Evolutionary conservation across 257 asterid species (phyloP), one percentile per base, ranked within the genome.

Genomic region (Przewalskia tangutica): DNA sequence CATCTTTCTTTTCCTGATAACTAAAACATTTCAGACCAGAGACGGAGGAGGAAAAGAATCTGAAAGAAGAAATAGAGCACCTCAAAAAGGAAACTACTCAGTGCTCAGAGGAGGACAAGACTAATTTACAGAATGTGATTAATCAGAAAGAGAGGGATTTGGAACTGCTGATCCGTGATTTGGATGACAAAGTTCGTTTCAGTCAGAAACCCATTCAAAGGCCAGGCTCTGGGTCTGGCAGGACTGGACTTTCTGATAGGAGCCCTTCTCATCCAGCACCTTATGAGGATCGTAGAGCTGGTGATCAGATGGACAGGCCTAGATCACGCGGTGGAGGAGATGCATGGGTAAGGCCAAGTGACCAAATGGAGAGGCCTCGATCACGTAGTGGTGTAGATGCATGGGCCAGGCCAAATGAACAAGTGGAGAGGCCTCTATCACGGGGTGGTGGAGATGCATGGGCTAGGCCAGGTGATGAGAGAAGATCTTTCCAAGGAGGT

Each of bases 181-280:
- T 94, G 91, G 98, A 94, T 84, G 94, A 92, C 89, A 96, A 91
- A 85, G 91, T 90, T 83, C 97, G 94, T 32, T 92, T 93, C 84
- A 93, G 88, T 81, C 98, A 87, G 90, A 95, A 88, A 86, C 85
- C 75, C 46, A 77, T 70, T 18, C 97, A 94, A 81, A 91, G 99
- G 87, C 97, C 89, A 79, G 91, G 93, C 78, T 91, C 99, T 78
- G 97, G 91, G 83, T 86, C 90, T 23, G 90, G 91, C 84, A 90
- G 93, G 81, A 91, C 81, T 84, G 86, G 94, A 12, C 85, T 71
- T 84, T 64, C 84, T 58, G 97, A 89, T 44, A 91, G 93, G 81
- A 87, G 90, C 56, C 89, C 82, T 85, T 92, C 97, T 46, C 91
- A 89, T 78, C 84, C 87, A 40, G 95, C 93, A 79, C 84, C 86